These are phyloP conservation scores for Rhodotorula toruloides DNA, from an alignment of 768 basidiomycete species.

Conservation along the genomic window DNA sequence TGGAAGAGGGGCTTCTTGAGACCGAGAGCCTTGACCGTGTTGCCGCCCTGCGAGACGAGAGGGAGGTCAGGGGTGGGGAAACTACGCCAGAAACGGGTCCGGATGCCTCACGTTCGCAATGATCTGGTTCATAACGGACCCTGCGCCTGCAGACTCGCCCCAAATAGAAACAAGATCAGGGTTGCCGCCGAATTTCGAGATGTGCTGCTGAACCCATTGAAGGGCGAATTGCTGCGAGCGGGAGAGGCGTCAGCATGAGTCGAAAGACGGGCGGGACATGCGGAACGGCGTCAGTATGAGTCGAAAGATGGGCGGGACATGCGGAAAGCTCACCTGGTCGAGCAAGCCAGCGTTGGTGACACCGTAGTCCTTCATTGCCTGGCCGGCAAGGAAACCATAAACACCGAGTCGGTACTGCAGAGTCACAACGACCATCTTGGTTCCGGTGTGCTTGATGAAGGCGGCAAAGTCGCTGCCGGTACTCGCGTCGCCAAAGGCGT, in stretches of 20 bases:
- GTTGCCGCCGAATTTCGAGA: constrained; percentile 12
- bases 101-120: no score
- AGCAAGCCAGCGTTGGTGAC: neutral
- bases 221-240: constrained; percentile 42
- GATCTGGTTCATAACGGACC: neutral
- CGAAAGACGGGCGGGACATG: neutral
- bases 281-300: neutral
- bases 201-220: constrained; percentile 55
- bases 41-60: no score
- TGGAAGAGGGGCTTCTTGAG: neutral
- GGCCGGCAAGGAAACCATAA: no score
- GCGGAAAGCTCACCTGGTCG: neutral
- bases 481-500: neutral
- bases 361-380: no score
- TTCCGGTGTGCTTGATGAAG: no score
- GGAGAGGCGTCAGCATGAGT: neutral
- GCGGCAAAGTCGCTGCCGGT: neutral
- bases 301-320: neutral
- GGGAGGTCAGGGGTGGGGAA: no score
- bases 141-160: constrained; percentile 2
- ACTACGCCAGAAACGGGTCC: no score
- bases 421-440: no score
- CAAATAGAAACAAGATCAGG: neutral
- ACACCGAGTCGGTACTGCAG: no score
- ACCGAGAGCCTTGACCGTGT: neutral